Base-by-base conservation (phyloP, 371 early-diverging fungal genomes). In the Chytridiales sp. region DNA sequence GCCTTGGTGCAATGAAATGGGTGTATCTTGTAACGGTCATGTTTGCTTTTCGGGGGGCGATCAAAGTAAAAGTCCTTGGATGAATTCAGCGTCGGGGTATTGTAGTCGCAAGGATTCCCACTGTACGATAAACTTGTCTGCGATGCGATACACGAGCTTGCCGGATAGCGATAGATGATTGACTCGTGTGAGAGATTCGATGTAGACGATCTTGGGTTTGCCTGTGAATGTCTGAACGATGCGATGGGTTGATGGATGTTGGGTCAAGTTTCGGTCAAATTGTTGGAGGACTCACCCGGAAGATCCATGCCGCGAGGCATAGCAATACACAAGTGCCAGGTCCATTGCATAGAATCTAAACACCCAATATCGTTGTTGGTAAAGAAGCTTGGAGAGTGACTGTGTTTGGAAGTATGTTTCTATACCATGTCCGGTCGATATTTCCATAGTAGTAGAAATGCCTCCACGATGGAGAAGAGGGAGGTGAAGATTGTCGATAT, bases 291-390 rank as follows among this genome's bases (percentile, higher is more conserved):
- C 74, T 57, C 74, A 89, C 85, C 58, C 81, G 73, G 19, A 83
- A 75, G 21, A 86, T n/a, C 66, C 80, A 80, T 1, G 85, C 82
- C 0, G 78, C 64, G 35, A 86, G 39, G 43, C 85, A 82, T 4
- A 91, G 70, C 1, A 93, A 87, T 8, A 97, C 81, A 65, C 97
- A 95, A n/a, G 88, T 95, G 5, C 95, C 95, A 0, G 97, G 98
- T 0, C 98, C 98, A 69, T 97, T 97, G 65, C 87, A 89, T 17
- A 95, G 35, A 8, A 94, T 76, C 88, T 86, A 56, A 21, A 58
- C 8, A 55, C 22, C 22, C 19, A 64, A 32, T 32, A 64, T 58
- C 47, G 44, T 64, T 17, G 34, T 48, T 21, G 30, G 27, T 46
- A 43, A 6, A 21, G 27, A 32, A 22, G 21, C 11, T 34, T 41